These are phyloP conservation scores for Orobanche coerulescens DNA, from an alignment of 257 asterid genomes.

Conservation along the genomic window DNA sequence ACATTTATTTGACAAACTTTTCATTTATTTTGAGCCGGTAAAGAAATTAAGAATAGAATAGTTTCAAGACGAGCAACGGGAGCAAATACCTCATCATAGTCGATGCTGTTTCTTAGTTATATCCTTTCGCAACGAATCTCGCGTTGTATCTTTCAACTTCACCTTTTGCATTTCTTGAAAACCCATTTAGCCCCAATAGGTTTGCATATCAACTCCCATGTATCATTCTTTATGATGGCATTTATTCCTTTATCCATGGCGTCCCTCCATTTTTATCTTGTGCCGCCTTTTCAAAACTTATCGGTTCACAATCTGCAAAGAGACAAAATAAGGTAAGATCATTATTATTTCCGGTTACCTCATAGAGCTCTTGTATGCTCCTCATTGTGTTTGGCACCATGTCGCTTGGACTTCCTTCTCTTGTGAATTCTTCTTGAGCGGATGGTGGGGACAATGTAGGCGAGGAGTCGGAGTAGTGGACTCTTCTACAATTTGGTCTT, in stretches of 20 bases:
- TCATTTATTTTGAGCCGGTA: too few relatives aligned
- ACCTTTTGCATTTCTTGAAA: too few relatives aligned
- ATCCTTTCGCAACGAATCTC: neutral
- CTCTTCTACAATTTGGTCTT: neutral
- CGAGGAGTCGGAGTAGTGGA: too few relatives aligned
- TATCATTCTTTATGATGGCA: too few relatives aligned
- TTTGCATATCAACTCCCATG: too few relatives aligned
- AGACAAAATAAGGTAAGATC: too few relatives aligned
- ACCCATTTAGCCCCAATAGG: too few relatives aligned
- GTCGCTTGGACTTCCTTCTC: too few relatives aligned
- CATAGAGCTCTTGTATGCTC: neutral
- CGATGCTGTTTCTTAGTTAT: neutral
- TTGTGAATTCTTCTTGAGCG: neutral
- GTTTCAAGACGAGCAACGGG: neutral
- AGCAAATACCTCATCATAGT: neutral
- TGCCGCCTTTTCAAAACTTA: neutral
- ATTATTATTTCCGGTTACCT: neutral
- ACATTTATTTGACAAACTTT: too few relatives aligned
- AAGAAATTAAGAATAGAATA: too few relatives aligned
- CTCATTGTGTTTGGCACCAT: neutral
- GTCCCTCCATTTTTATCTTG: neutral
- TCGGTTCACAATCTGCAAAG: neutral
- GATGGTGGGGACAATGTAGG: too few relatives aligned
- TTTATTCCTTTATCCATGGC: neutral
- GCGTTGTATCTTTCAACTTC: too few relatives aligned